A percentile compares a stretch with the other conserved stretches of the same genome.
These are phyloP conservation scores for Monilinia vaccinii-corymbosi DNA, from an alignment of 2,329 filamentous ascomycete species.

Conservation along the genomic window DNA sequence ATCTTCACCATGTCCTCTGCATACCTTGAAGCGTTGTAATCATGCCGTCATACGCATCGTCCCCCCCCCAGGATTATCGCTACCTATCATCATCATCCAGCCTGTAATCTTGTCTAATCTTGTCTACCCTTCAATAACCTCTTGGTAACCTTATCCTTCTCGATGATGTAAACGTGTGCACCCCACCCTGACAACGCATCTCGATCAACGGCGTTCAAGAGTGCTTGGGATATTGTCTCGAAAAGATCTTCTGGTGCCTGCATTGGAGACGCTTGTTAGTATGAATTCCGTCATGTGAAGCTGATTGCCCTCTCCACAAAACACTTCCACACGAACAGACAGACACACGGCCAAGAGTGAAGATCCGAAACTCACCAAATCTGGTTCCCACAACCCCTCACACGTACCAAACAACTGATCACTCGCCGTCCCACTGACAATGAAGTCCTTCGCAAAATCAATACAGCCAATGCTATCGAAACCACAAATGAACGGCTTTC, in stretches of 20 bases:
- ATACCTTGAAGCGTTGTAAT: slow-evolving; percentile 6
- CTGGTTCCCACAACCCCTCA: slow-evolving; percentile 94
- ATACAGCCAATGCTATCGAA: slow-evolving; percentile 99
- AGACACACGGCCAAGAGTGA: neutral
- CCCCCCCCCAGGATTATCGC: neutral
- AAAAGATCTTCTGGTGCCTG: slow-evolving; percentile 90
- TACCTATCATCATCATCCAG: neutral
- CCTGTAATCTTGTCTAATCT: too few relatives aligned
- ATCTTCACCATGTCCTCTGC: neutral
- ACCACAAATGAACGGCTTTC: slow-evolving; percentile 94
- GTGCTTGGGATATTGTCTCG: slow-evolving; percentile 93
- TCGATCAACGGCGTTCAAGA: slow-evolving; percentile 92
- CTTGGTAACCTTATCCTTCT: slow-evolving; percentile 99
- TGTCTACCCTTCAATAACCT: slow-evolving; percentile 95
- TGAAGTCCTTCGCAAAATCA: slow-evolving; percentile 99
- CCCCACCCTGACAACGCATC: slow-evolving; percentile 97
- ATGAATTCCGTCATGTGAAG: neutral
- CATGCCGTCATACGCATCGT: slow-evolving; percentile 7
- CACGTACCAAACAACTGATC: slow-evolving; percentile 99
- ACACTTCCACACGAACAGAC: neutral
- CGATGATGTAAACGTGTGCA: slow-evolving; percentile 97
- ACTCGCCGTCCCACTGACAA: slow-evolving; percentile 89
- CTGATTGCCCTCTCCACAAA: neutral
- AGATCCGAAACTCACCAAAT: slow-evolving; percentile 58
- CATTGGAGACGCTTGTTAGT: slow-evolving; percentile 6